Conservation (phyloP, 371 early-diverging fungal genomes). For the Syncephalis fuscata region DNA sequence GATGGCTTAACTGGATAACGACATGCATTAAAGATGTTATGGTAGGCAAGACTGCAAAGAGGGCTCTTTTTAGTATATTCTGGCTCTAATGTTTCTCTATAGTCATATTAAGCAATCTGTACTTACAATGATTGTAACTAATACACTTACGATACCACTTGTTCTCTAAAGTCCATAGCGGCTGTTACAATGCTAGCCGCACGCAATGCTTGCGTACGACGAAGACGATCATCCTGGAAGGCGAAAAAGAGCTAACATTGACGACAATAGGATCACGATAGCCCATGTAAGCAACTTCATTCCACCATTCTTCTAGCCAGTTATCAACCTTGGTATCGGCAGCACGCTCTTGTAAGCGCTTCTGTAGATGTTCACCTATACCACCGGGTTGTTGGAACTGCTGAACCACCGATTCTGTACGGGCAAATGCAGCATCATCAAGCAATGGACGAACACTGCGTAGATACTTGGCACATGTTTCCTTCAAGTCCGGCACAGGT, state of each 20-base stretch:
- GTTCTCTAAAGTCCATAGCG: constrained; percentile 70
- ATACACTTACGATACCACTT: constrained; percentile 40
- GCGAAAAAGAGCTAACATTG: constrained; percentile 69
- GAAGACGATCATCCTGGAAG: constrained; percentile 59
- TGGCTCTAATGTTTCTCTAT: constrained; percentile 58
- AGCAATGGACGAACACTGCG: constrained; percentile 58
- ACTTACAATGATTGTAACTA: background rate
- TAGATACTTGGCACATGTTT: constrained; percentile 67
- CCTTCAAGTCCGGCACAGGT: constrained; percentile 74
- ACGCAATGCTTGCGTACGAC: constrained; percentile 20
- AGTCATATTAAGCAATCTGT: background rate
- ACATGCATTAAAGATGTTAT: constrained; percentile 91
- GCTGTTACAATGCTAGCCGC: constrained; percentile 80
- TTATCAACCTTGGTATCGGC: constrained; percentile 42
- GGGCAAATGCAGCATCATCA: constrained; percentile 46
- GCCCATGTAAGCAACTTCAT: constrained; percentile 77
- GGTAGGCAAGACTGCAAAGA: constrained; percentile 81
- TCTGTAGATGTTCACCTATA: constrained; percentile 63
- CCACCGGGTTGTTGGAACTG: constrained; percentile 71
- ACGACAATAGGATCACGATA: constrained; percentile 92
- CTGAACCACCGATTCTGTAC: constrained; percentile 45
- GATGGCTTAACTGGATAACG: constrained; percentile 76
- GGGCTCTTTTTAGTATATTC: constrained; percentile 66
- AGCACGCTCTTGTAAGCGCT: constrained; percentile 52
- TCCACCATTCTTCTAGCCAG: constrained; percentile 96